Base-by-base conservation (phyloP, 1,139 yeast genomes). In the Taphrina sp. region DNA sequence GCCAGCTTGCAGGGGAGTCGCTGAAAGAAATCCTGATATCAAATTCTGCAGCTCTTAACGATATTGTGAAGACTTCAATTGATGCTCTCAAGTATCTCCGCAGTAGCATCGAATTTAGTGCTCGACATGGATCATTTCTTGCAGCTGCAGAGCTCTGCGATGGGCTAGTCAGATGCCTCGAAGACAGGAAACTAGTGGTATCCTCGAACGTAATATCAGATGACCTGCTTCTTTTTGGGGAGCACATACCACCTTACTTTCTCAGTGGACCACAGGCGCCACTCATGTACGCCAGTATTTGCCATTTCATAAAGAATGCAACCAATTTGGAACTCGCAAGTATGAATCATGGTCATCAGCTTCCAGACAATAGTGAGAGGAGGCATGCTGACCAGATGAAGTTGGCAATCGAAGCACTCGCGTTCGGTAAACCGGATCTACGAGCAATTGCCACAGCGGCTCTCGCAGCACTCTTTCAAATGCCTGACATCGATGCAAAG, bases 1-100 rank as follows among this genome's bases (percentile, higher is more conserved):
- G 80, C 41, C 67, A 73, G 28, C 61, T 72, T 23, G 70, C 73
- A 1, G 70, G 70, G 2, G 44, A 60, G 17, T 63, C 70, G 1
- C 12, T 65, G 51, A 62, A 14, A 17, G 17, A 34, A 17, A 8
- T n/a, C 19, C 16, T 34, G 17, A n/a, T 41, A 2, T n/a, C 7
- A 10, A 24, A 14, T 7, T 5, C 12, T 14, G 31, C 31, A 7
- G 31, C 7, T 8, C 7, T 28, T 28, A 22, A 17, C n/a, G 35
- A n/a, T 7, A 23, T 5, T 5, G 4, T 26, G 10, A 20, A 12
- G 4, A 12, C n/a, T 14, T 19, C 12, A 3, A 23, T 34, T 14
- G 5, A 33, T 8, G 5, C 20, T 4, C 22, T 47, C 10, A 8
- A 8, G 5, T 19, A 17, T 3, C 38, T 20, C 12, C 8, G 12